Conservation (phyloP, 73 alveolate genomes). For the Paramecium bursaria region DNA sequence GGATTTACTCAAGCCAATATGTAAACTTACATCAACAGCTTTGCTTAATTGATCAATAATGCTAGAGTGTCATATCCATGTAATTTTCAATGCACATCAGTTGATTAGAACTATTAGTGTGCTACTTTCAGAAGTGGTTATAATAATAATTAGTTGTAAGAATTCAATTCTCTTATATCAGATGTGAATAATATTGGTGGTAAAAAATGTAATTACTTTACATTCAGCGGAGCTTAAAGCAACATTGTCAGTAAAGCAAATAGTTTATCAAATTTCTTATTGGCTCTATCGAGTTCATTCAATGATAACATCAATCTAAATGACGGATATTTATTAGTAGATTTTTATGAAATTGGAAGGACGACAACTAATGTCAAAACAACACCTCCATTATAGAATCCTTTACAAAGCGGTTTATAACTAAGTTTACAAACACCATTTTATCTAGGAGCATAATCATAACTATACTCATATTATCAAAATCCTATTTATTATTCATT, state of each 20-base stretch:
- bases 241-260: too few species aligned
- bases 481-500: neutral
- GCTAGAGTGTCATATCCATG: too few species aligned
- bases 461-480: neutral
- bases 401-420: neutral
- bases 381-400: neutral
- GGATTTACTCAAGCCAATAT: too few species aligned
- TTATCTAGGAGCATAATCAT: constrained; percentile 6
- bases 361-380: neutral
- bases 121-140: constrained; percentile 1
- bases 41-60: too few species aligned
- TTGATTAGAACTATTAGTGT: neutral
- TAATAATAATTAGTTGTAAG: neutral
- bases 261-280: too few species aligned
- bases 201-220: constrained; percentile 4
- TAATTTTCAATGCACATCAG: neutral
- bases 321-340: neutral
- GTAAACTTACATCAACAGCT: too few species aligned
- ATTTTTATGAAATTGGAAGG: neutral
- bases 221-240: neutral
- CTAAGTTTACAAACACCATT: neutral
- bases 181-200: constrained; percentile 9
- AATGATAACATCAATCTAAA: too few species aligned
- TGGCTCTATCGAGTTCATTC: too few species aligned
- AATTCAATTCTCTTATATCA: neutral